Evolutionary conservation across 1,139 yeast species (phyloP).

Genomic region (Hyphopichia pseudoburtonii): DNA sequence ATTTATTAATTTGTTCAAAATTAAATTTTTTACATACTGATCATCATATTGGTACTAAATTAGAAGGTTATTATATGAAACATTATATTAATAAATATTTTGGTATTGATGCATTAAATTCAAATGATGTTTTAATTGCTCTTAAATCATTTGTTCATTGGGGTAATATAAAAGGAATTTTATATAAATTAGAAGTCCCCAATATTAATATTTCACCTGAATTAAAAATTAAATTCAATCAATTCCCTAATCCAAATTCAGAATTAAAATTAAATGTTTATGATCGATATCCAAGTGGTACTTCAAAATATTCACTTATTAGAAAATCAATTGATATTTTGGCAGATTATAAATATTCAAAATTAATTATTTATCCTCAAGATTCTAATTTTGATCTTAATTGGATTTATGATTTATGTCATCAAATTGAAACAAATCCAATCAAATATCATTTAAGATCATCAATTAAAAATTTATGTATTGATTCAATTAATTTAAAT

Average conservation of each 20-base stretch:
- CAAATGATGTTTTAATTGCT: constrained; percentile 47
- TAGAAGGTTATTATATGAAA: constrained; percentile 48
- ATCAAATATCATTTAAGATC: constrained; percentile 51
- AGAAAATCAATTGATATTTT: constrained; percentile 40
- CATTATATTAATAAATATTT: constrained; percentile 39
- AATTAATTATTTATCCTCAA: constrained; percentile 24
- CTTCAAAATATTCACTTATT: constrained; percentile 48
- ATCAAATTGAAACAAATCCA: constrained; percentile 48
- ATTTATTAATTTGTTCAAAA: constrained; percentile 47
- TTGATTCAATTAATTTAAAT: constrained; percentile 34
- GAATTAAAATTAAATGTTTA: constrained; percentile 43
- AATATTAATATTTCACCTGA: constrained; percentile 33
- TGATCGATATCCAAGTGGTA: constrained; percentile 55
- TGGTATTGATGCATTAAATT: constrained; percentile 41
- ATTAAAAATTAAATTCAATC: constrained; percentile 28
- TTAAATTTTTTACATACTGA: constrained; percentile 58
- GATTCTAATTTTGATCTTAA: constrained; percentile 23
- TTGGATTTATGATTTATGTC: constrained; percentile 44
- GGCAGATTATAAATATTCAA: constrained; percentile 22
- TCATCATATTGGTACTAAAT: constrained; percentile 52
- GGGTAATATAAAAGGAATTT: constrained; percentile 53
- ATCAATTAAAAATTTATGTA: constrained; percentile 35
- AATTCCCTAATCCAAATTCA: constrained; percentile 43
- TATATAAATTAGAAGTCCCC: constrained; percentile 45
- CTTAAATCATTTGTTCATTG: constrained; percentile 57